Evolutionary conservation across 2,329 filamentous ascomycete genomes (phyloP), one percentile per base, ranked within the genome.

Genomic region (Remersonia thermophila): DNA sequence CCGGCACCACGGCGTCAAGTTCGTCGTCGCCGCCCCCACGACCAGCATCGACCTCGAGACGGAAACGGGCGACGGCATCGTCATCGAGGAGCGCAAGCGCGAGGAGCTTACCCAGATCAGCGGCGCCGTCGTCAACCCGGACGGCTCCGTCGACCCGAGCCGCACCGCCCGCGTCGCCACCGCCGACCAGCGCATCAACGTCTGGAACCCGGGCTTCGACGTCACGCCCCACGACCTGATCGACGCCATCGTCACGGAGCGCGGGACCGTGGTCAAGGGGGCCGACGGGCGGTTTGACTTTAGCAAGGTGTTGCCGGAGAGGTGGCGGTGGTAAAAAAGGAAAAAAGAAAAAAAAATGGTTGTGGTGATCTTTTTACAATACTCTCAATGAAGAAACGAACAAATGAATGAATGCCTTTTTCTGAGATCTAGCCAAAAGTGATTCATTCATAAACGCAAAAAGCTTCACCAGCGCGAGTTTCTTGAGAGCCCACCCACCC

Each of bases 131-230:
- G 73, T 83, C 12, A 63, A 67, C 27, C 58, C 71, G 2, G 73
- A 79, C 27, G 77, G 77, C 1, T 69, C 61, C 4, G 63, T 89
- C 0, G 74, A 85, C 47, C 59, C 75, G 15, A 66, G 60, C 32
- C 65, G 66, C 34, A 76, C 77, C 13, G 80, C 79, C 38, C 75
- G 80, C 10, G 74, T 96, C 23, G 84, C 82, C 29, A 89, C 84
- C 35, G 89, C 89, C 0, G 71, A 79, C 45, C 72, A 77, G 52
- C 75, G 76, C 2, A 86, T 96, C 43, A 66, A 72, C 28, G 86
- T 96, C 7, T 98, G 91, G 87, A 98, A 98, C 56, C 91, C 91
- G 23, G 83, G 86, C 0, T 98, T 98, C 55, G 91, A 98, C 53
- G 83, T 98, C 25, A 98, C 91, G 8, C 89, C 91, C 0, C 76